phyloP scores from a whole-genome alignment of 139 green algal species.

The Raphidocelis subcapitata region DNA sequence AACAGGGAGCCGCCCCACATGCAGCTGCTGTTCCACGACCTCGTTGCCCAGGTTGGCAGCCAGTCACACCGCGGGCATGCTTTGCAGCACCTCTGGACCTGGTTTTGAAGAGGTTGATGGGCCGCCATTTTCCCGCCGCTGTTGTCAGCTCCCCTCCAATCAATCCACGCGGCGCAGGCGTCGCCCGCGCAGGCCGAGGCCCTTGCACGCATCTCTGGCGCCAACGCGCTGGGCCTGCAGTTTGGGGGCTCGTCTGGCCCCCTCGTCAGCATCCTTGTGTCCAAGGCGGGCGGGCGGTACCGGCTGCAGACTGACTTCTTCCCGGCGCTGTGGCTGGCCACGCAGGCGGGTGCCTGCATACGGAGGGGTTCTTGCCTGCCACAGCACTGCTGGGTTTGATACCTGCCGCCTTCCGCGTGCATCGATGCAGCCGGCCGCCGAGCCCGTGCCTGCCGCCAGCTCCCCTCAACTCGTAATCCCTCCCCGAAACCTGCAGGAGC shows the following conservation, averaged over 20 bases:
- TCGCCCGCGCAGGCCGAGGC: conserved; percentile 21
- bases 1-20: conserved; percentile 54
- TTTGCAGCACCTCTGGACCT: neutral
- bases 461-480: neutral
- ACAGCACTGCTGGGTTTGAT: too few relatives aligned
- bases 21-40: conserved; percentile 53
- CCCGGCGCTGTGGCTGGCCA: conserved; percentile 61
- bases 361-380: too few relatives aligned
- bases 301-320: conserved; percentile 59
- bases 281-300: conserved; percentile 57
- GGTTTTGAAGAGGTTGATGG: neutral
- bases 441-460: neutral
- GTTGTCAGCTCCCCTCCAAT: too few relatives aligned
- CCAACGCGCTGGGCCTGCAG: conserved; percentile 55
- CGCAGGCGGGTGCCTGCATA: conserved; percentile 2
- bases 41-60: conserved; percentile 34
- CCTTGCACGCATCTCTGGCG: conserved; percentile 14
- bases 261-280: conserved; percentile 67
- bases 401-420: too few relatives aligned
- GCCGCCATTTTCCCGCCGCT: too few relatives aligned
- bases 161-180: too few relatives aligned
- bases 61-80: neutral
- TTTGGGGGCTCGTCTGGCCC: conserved; percentile 27
- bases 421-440: neutral
- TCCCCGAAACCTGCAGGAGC: conserved; percentile 36